These are phyloP conservation scores for Nevesoporus exiguus DNA, from an alignment of 768 basidiomycete species.

Conservation along the genomic window DNA sequence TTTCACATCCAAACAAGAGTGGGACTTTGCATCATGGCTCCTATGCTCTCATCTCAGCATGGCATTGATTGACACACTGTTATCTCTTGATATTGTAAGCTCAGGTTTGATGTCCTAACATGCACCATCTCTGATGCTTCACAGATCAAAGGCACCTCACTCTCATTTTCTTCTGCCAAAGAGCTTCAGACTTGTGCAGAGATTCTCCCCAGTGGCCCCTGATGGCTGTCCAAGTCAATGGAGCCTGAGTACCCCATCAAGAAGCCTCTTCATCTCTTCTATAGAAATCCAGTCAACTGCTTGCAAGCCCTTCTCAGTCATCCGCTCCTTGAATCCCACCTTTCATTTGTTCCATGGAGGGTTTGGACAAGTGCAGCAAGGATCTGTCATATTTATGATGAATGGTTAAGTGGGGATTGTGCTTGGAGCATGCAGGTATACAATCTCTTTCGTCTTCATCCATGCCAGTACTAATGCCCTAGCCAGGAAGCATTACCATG, in stretches of 20 bases:
- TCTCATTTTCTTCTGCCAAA: neutral
- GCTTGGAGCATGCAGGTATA: constrained; percentile 3
- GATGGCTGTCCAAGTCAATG: neutral
- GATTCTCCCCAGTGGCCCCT: neutral
- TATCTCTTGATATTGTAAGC: neutral
- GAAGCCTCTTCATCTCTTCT: neutral
- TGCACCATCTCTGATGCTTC: neutral
- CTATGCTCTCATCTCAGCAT: neutral
- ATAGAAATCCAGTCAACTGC: neutral
- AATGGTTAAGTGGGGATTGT: neutral
- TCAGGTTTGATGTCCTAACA: too few relatives aligned
- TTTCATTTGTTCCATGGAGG: neutral
- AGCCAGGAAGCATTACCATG: neutral
- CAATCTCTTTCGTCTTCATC: too few relatives aligned
- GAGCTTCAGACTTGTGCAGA: neutral
- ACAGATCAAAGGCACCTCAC: neutral
- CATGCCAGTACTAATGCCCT: neutral
- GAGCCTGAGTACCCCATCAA: neutral
- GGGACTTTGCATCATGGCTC: neutral
- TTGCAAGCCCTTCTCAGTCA: neutral
- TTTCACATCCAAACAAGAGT: neutral
- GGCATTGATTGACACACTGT: neutral
- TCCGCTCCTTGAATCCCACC: neutral
- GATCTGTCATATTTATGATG: neutral
- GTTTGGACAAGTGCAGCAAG: neutral